Base-by-base conservation (phyloP, 768 basidiomycete genomes). In the Russula foetens region DNA sequence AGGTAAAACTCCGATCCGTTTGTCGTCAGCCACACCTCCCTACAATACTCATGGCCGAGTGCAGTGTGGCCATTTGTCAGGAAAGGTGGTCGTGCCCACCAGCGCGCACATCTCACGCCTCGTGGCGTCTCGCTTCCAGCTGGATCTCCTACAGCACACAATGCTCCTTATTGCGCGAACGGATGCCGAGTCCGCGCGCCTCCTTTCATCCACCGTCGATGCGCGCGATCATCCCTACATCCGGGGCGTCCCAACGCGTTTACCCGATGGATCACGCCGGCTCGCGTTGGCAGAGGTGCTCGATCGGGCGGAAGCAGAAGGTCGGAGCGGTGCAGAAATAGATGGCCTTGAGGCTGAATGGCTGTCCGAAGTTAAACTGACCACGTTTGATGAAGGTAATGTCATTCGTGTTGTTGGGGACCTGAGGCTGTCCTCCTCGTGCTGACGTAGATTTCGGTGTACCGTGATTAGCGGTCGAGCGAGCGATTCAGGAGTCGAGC, bases 141-240 rank as follows among this genome's bases (percentile, higher is more conserved):
- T 92, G 60, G 95, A 98, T 72, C 77, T 98, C 60, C 78, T 97
- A 68, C 88, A 90, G 70, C 87, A 85, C 58, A 88, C 90, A 4
- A 90, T 92, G 85, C 81, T 93, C 43, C 74, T 93, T 63, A 92
- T 98, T 62, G 93, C 93, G 12, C 85, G 95, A 52, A 95, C 94
- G 1, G 95, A 98, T 71, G 86, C 93, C 23, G 91, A 96, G 72
- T 89, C 86, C 19, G 91, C 82, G 46, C 88, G 85, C 71, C 82
- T 96, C 38, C 79, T 98, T 58, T 88, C 89, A 7, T 89, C 88
- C 24, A 92, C 85, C 52, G 79, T 96, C 31, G 95, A 97, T 69
- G 72, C 82, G 49, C 77, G 79, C 31, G 95, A 98, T 74, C 92
- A 96, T 59, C 84, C 86, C 64, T 87, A 82, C 71, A 84, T 91